Evolutionary conservation across 2,329 filamentous ascomycete species (phyloP).

Genomic region (Ceratocystis variospora): DNA sequence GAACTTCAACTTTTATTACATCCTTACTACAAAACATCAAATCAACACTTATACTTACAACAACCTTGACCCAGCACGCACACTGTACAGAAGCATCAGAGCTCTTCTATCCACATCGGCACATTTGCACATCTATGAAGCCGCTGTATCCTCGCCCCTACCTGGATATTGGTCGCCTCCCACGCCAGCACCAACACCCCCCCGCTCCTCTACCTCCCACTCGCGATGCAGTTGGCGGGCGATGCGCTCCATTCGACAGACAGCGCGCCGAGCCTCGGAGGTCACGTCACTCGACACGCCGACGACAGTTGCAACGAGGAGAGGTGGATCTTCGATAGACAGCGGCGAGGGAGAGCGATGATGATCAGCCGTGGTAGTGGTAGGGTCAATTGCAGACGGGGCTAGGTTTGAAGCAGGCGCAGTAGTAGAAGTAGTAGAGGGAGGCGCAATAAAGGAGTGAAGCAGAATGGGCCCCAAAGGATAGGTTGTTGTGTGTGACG

Average conservation of each 20-base stretch:
- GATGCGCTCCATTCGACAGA: slow-evolving; percentile 39
- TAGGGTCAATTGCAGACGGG: neutral
- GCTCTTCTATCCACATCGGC: too few relatives aligned
- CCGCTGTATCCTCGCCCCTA: neutral
- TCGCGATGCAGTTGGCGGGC: slow-evolving; percentile 42
- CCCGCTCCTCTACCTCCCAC: slow-evolving; percentile 31
- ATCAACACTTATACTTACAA: neutral
- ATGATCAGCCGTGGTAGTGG: too few relatives aligned
- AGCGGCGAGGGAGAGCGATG: too few relatives aligned
- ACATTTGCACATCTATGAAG: neutral
- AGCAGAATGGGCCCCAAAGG: slow-evolving; percentile 13
- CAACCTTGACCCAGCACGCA: too few relatives aligned
- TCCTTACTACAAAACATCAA: neutral
- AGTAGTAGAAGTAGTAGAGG: neutral
- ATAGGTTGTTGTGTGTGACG: neutral
- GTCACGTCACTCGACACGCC: slow-evolving; percentile 34
- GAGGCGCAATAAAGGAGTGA: slow-evolving; percentile 18
- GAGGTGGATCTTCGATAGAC: slow-evolving; percentile 29
- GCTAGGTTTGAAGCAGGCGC: slow-evolving; percentile 24
- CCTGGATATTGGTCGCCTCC: neutral
- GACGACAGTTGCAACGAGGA: slow-evolving; percentile 42
- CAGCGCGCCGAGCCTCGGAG: slow-evolving; percentile 40
- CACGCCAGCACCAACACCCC: neutral
- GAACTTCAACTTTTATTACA: neutral
- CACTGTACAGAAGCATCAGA: too few relatives aligned